These are phyloP conservation scores for Phytophthora uliginosa DNA, from an alignment of 352 stramenopile genomes.

Conservation along the genomic window DNA sequence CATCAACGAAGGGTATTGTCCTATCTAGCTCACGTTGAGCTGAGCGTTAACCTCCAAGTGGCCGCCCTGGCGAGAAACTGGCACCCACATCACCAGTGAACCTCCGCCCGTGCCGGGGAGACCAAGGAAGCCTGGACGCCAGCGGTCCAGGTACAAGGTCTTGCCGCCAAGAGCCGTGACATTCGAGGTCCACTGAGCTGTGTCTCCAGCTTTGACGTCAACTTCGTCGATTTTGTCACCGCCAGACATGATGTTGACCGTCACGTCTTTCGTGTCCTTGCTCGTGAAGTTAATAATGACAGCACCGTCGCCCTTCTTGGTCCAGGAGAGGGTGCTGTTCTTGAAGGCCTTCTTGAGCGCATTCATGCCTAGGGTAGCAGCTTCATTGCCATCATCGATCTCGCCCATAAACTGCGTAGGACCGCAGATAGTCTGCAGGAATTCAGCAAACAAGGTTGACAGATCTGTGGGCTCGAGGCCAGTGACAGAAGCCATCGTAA, in stretches of 20 bases:
- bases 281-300: constrained; percentile 55
- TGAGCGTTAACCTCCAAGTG: constrained; percentile 55
- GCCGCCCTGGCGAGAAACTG: constrained; percentile 42
- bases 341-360: constrained; percentile 55
- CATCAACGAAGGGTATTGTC: constrained; percentile 10
- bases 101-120: constrained; percentile 67
- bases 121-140: constrained; percentile 61
- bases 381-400: constrained; percentile 54
- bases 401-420: constrained; percentile 43
- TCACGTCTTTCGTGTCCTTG: constrained; percentile 51
- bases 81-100: constrained; percentile 68
- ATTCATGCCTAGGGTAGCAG: constrained; percentile 47
- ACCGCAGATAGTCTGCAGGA: constrained; percentile 66
- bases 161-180: constrained; percentile 56
- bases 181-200: constrained; percentile 44
- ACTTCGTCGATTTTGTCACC: constrained; percentile 51
- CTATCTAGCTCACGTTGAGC: constrained; percentile 56
- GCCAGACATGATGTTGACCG: constrained; percentile 56
- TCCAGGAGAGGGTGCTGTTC: constrained; percentile 50
- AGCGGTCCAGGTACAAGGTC: constrained; percentile 77
- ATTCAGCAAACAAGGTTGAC: constrained; percentile 53
- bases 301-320: constrained; percentile 41
- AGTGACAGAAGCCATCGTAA: constrained; percentile 45
- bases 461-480: constrained; percentile 60
- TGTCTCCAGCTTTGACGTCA: constrained; percentile 40